Percentiles rank a stretch among this genome's conserved stretches.
phyloP scores from a whole-genome alignment of 2,329 filamentous ascomycete species.

The Sclerotinia minor region DNA sequence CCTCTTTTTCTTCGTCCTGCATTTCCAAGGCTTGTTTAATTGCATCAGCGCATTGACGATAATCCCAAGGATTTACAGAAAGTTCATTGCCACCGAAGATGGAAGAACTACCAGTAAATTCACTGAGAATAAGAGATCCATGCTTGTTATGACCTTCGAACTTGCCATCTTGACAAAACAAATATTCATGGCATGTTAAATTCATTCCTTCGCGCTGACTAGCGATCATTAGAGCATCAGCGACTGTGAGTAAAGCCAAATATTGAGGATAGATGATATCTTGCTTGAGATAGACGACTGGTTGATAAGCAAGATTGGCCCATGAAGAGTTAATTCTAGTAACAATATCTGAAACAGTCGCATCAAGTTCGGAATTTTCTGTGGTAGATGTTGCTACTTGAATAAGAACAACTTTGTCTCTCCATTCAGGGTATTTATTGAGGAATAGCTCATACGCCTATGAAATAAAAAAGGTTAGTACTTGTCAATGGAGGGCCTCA shows the following conservation, averaged over 20 bases:
- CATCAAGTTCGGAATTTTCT: slow-evolving; percentile 83
- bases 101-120: slow-evolving; percentile 90
- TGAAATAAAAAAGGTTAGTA: background rate
- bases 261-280: slow-evolving; percentile 93
- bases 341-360: slow-evolving; percentile 88
- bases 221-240: slow-evolving; percentile 90
- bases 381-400: slow-evolving; percentile 91
- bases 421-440: slow-evolving; percentile 89
- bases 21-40: slow-evolving; percentile 84
- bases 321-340: slow-evolving; percentile 90
- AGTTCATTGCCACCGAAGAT: slow-evolving; percentile 80
- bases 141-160: slow-evolving; percentile 70
- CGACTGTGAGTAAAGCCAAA: slow-evolving; percentile 84
- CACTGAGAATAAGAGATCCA: slow-evolving; percentile 86
- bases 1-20: slow-evolving; percentile 68
- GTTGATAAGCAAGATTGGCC: slow-evolving; percentile 88
- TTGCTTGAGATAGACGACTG: slow-evolving; percentile 90
- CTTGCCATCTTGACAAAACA: slow-evolving; percentile 87
- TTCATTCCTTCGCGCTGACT: slow-evolving; percentile 98
- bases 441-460: slow-evolving; percentile 82
- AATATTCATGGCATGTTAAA: slow-evolving; percentile 88
- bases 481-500: background rate
- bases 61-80: slow-evolving; percentile 94
- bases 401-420: slow-evolving; percentile 83
- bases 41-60: slow-evolving; percentile 80